Evolutionary conservation across 495 filamentous ascomycete species (phyloP), one percentile per base, ranked within the genome.

Genomic region (Penicillium silybi): DNA sequence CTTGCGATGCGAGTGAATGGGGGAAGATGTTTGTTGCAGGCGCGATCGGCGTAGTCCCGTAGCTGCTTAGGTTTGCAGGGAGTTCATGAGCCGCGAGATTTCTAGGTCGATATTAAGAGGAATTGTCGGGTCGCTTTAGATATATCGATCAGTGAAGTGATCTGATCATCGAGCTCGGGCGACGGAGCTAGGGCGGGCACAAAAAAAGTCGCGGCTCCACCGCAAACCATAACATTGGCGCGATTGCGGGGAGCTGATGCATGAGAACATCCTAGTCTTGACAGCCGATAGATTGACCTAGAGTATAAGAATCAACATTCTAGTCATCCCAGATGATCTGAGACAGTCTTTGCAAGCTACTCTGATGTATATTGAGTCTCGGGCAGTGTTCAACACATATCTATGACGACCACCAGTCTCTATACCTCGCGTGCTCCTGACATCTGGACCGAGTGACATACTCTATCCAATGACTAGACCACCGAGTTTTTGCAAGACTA

Each of bases 201-300:
- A 56, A 59, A 55, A 56, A 59, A 55, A 20, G 47, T 32, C 23
- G 48, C 19, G 50, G 48, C 47, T 52, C 47, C 37, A 47, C 40
- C 10, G 44, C 48, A 38, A 58, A 59, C 50, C 57, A 59, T 3
- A 43, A 44, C n/a, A 41, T 27, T 32, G 50, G 29, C 43, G 44
- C 44, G 32, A 48, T 29, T 41, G 44, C 44, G 32, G 23, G 32
- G 40, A 48, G 35, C 44, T 19, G 4, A 9, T 46, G 27, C 29
- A 19, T 35, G 3, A 25, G 13, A 50, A 4, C 7, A 39, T 32
- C 29, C 11, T 32, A 17, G 18, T 39, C 37, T 39, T 29, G 9
- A 41, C n/a, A 38, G 10, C 9, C 18, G 25, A 18, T 6, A 6
- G 1, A 2, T 19, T 6, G 7, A 17, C 7, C 9, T 1, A 39